Base-by-base conservation (phyloP, 768 basidiomycete species). In the Leccinum barrowsii region DNA sequence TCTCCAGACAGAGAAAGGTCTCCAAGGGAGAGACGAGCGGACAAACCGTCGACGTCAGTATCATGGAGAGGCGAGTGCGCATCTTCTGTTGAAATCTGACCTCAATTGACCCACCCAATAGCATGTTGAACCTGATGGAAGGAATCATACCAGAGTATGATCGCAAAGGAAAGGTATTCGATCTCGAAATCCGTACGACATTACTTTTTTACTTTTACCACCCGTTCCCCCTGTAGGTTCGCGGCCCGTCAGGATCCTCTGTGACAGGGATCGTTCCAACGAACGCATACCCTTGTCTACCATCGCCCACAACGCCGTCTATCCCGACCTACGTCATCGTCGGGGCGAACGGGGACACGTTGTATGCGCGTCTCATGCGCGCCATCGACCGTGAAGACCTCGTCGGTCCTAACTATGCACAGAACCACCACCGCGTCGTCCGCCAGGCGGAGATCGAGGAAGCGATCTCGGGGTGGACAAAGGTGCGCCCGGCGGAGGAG, bases 121-220 rank as follows among this genome's bases (percentile, higher is more conserved):
- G 86, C 64, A 88, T 89, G 86, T 71, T 89, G 4, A 89, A 87
- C 65, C 71, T 87, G 50, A 89, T 88, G 87, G 87, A 89, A 64
- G 87, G 87, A 2, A 82, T 89, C 58, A 83, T 88, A 50, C 87
- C 87, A 11, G 87, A 87, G 70, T 88, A 85, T 56, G 85, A 88
- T 67, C 83, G 87, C 54, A 87, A 85, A 68, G 81, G 81, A 57
- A 86, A 85, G 73, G 85, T 85, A 61, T n/a, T 12, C 46, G 68
- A 13, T 5, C 30, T 46, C 40, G 24, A 19, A 0, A n/a, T 37
- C 2, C 7, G 17, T 17, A 37, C 17, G 37, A 0, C 17, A 0
- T 22, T n/a, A 11, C 13, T n/a, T 35, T 8, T 7, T 5, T 56
- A 47, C 50, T 42, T 44, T 22, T n/a, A n/a, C 48, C 30, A 32